These are phyloP conservation scores for Vachellia collinsii DNA, from an alignment of 306 rosid genomes.

Conservation along the genomic window DNA sequence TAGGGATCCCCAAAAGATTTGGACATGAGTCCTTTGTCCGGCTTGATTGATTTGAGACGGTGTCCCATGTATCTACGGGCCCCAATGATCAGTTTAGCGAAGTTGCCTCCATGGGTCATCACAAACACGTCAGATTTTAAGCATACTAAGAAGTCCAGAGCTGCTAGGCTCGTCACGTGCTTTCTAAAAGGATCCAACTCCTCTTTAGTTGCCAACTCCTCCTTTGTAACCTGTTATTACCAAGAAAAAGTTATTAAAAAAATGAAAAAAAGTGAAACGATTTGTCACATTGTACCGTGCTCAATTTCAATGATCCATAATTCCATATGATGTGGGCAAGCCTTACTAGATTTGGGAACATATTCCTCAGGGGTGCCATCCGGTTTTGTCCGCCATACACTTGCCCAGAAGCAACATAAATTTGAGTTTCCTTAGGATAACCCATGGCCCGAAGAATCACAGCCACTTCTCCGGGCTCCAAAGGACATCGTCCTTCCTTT, in stretches of 20 bases:
- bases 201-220: conserved; percentile 86
- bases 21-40: conserved; percentile 98
- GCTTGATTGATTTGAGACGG: conserved; percentile 88
- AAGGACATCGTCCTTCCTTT: conserved; percentile 98
- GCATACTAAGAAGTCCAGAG: conserved; percentile 97
- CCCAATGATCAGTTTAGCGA: conserved; percentile 94
- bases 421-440: conserved; percentile 95
- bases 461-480: conserved; percentile 99
- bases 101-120: conserved; percentile 99
- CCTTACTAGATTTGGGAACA: conserved; percentile 90
- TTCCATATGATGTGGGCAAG: conserved; percentile 17
- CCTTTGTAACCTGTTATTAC: conserved; percentile 78
- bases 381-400: conserved; percentile 99
- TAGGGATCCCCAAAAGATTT: conserved; percentile 98
- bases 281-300: background rate
- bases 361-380: conserved; percentile 95
- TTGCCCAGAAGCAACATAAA: conserved; percentile 98
- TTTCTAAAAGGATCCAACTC: conserved; percentile 89
- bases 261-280: background rate
- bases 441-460: conserved; percentile 99
- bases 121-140: conserved; percentile 97
- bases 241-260: background rate
- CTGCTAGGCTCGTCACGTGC: conserved; percentile 98
- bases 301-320: conserved; percentile 14
- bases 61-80: conserved; percentile 98